Evolutionary conservation across 352 stramenopile genomes (phyloP), one percentile per base, ranked within the genome.

Genomic region (Aphanomyces cochlioides): DNA sequence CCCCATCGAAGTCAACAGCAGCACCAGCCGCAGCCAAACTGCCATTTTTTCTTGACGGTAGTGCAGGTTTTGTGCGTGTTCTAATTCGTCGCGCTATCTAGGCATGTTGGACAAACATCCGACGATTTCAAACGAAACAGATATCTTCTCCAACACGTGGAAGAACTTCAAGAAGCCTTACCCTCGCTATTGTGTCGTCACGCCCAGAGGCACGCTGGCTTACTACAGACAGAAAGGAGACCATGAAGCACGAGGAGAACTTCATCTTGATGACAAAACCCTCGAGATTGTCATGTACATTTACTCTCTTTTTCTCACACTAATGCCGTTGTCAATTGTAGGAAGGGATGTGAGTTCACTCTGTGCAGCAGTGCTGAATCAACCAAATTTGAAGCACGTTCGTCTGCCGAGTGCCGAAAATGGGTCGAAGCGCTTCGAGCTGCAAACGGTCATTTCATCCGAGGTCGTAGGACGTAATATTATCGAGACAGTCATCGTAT

Each of bases 51-150:
- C 1, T 58, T 10, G 50, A 58, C 19, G 50, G 50, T 58, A 50
- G 45, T 19, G 45, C 45, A 53, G 13, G n/a, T 53, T 19, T 19
- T 15, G 13, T 53, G n/a, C 13, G 45, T n/a, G n/a, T 19, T 19
- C 1, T 53, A 53, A n/a, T 53, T 19, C 2, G n/a, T 53, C 13
- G 45, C 13, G 45, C 28, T 58, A 19, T 7, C 15, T 28, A 58
- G 54, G 54, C 7, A 61, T n/a, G 17, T 5, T 61, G 6, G 54
- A 61, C 36, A 61, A 61, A 40, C 54, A 61, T 37, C 54, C 54
- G 54, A 61, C 54, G 10, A 61, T 61, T 61, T 61, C 54, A 37
- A 61, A 61, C 54, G 54, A 61, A 41, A 61, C 54, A 37, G 54
- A 61, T 41, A 41, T 61, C 12, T 61, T 61, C 36, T 45, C 54